Evolutionary conservation across 2,329 filamentous ascomycete genomes (phyloP), one percentile per base, ranked within the genome.

Genomic region (Fusarium subglutinans): DNA sequence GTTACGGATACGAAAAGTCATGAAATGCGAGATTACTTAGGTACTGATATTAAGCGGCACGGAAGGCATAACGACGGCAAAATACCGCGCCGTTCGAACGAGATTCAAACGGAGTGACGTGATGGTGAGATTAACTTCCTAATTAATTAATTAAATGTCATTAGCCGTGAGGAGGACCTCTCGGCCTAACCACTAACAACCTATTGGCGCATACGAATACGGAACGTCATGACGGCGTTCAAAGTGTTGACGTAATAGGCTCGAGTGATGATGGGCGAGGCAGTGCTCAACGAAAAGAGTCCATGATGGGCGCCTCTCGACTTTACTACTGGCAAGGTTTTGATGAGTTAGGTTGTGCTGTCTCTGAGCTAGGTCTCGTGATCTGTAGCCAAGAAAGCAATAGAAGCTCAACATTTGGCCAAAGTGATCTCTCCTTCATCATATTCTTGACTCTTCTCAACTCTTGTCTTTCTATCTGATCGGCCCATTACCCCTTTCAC

Each of bases 241-340:
- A 20, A 20, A 68, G 63, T 72, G 71, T 74, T 74, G 72, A 74
- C 72, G 72, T 74, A 74, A 74, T 74, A 28, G 45, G 48, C 40
- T 63, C 30, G 35, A 50, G 54, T 41, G 70, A 60, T 70, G 65
- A 72, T 69, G 59, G 58, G 66, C 41, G 56, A 60, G 69, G 66
- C 59, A 38, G 50, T 50, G 48, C 50, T 48, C 50, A 38, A 35
- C 50, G 41, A 43, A 43, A 61, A 47, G 48, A 37, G 40, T 55
- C 63, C 63, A 64, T 74, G 72, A 74, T 74, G 68, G 61, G 61
- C 66, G 66, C 55, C 56, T 74, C 48, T 66, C 35, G 56, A 68
- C 54, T 57, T 44, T 44, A 43, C 38, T 47, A 44, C 26, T 33
- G 28, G 50, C 51, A 30, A 17, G 37, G 48, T 30, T 43, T 18